Base-by-base conservation (phyloP, 352 stramenopile genomes). In the Globisporangium heterothallicum region DNA sequence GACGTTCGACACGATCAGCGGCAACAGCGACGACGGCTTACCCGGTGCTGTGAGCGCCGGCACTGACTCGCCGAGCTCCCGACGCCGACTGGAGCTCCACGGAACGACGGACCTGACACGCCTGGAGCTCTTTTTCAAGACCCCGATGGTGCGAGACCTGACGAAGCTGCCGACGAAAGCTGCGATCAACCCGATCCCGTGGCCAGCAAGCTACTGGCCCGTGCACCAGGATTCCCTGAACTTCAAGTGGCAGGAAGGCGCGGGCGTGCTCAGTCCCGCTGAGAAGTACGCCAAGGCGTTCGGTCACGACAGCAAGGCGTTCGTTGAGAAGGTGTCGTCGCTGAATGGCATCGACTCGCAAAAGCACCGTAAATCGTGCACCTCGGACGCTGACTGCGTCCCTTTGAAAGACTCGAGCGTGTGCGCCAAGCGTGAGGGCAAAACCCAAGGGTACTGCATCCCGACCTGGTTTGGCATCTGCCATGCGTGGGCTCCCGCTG, bases 131-230 rank as follows among this genome's bases (percentile, higher is more conserved):
- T 80, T 66, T 42, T 83, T 83, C 34, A 66, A 63, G 16, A 49
- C 62, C 10, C 53, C 72, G 16, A 70, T 83, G 24, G 72, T 72
- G 55, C 71, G 52, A 3, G 72, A 83, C 38, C 50, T 83, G 34
- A 83, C 72, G 19, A 75, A 78, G 48, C 59, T 83, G 19, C 64
- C 72, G 1, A 74, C 70, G 2, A 74, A 72, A 41, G 65, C 59
- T 7, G 50, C 68, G 49, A 63, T 67, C 56, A 35, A 74, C 24
- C 72, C 72, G 18, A 70, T 78, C 47, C 66, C 74, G 40, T 89
- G 78, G 78, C 75, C 78, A 1, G 68, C 64, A 41, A 87, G 78
- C 61, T 89, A 87, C 60, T 89, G 78, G 78, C 75, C 78, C 1
- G 50, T 70, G 43, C 85, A 71, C 51, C 61, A 66, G 16, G 76